Conservation (phyloP, 1,139 yeast genomes). For the Yamadazyma aaseri region DNA sequence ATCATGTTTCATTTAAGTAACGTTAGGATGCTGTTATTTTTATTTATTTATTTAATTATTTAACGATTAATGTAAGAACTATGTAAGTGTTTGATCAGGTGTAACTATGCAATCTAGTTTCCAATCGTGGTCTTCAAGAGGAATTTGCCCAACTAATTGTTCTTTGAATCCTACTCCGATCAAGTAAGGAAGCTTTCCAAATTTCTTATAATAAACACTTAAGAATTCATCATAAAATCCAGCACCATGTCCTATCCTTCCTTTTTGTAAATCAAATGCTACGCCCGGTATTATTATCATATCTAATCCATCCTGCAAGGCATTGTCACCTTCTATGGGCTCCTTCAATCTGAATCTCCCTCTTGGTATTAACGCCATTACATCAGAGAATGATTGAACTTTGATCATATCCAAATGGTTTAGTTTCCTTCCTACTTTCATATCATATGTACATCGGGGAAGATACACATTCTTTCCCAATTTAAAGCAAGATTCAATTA, state of each 20-base stretch:
- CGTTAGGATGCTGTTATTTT: no score
- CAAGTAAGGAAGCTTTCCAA: conserved; percentile 38
- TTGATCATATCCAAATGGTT: conserved; percentile 60
- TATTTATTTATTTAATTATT: conserved; percentile 4
- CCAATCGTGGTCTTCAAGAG: conserved; percentile 72
- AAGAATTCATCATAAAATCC: conserved; percentile 89
- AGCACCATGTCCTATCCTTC: conserved; percentile 86
- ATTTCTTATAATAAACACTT: conserved; percentile 41
- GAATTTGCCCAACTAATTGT: conserved; percentile 61
- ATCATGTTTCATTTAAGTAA: no score
- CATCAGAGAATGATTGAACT: conserved; percentile 41
- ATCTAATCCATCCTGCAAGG: conserved; percentile 52
- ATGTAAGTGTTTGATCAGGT: conserved; percentile 2
- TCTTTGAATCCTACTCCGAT: conserved; percentile 72
- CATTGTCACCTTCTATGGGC: conserved; percentile 48
- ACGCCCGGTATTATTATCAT: conserved; percentile 82
- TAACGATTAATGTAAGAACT: conserved; percentile 4
- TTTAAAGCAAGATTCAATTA: conserved; percentile 51
- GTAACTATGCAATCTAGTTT: conserved; percentile 58
- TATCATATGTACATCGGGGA: conserved; percentile 44
- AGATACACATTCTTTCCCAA: conserved; percentile 46
- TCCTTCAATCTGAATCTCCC: conserved; percentile 72
- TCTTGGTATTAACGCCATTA: conserved; percentile 52
- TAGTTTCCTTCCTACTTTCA: conserved; percentile 24
- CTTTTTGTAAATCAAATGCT: conserved; percentile 58